phyloP scores from a whole-genome alignment of 306 rosid species.

The Lathyrus tuberosus region DNA sequence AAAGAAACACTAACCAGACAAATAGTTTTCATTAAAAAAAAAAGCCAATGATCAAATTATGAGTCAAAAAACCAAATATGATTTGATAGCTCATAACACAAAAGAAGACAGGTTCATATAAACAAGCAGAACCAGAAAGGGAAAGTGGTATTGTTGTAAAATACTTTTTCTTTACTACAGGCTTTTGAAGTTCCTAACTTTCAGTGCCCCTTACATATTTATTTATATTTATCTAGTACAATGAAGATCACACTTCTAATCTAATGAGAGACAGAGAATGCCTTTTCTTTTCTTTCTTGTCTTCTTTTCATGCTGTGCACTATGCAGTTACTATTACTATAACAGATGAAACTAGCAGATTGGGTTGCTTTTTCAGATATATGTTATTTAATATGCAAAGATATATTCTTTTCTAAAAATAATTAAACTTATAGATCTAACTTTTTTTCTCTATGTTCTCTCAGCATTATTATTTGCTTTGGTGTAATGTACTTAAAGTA shows the following conservation, averaged over 20 bases:
- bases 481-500: slow-evolving; percentile 21
- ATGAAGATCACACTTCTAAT: slow-evolving; percentile 45
- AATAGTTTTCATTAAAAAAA: no score
- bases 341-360: slow-evolving; percentile 37
- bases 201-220: slow-evolving; percentile 38
- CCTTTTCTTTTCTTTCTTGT: slow-evolving; percentile 27
- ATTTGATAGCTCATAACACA: no score
- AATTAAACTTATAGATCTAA: slow-evolving; percentile 26
- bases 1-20: no score
- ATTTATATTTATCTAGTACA: slow-evolving; percentile 5
- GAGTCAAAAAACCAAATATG: no score
- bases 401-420: slow-evolving; percentile 36
- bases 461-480: slow-evolving; percentile 9
- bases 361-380: slow-evolving; percentile 31
- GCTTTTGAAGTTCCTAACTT: slow-evolving; percentile 42
- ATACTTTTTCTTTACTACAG: slow-evolving; percentile 40
- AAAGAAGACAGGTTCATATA: slow-evolving; percentile 20
- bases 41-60: no score
- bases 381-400: neutral
- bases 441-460: neutral
- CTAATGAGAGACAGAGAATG: neutral
- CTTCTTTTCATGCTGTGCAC: slow-evolving; percentile 21
- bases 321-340: slow-evolving; percentile 24
- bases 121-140: slow-evolving; percentile 37
- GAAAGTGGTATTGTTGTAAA: slow-evolving; percentile 50